phyloP scores from a whole-genome alignment of 495 filamentous ascomycete genomes.

The Penicillium mononematosum region DNA sequence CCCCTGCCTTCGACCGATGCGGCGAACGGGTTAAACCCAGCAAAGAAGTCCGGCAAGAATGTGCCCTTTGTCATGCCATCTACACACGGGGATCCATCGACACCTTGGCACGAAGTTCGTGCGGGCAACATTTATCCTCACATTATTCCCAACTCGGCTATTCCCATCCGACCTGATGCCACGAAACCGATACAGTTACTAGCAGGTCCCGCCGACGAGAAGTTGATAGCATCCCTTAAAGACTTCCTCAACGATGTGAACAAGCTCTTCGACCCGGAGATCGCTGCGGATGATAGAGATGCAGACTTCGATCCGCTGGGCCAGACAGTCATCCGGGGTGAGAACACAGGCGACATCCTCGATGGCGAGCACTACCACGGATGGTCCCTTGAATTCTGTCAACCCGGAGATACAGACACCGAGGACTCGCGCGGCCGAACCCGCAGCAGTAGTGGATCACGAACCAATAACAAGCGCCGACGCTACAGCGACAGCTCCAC shows the following conservation, averaged over 20 bases:
- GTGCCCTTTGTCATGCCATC: constrained; percentile 69
- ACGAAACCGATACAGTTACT: constrained; percentile 73
- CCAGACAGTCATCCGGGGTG: constrained; percentile 60
- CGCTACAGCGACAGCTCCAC: constrained; percentile 51
- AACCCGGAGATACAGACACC: constrained; percentile 61
- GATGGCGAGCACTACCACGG: constrained; percentile 79
- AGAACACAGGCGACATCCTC: constrained; percentile 57
- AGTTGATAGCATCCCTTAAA: constrained; percentile 64
- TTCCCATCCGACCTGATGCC: constrained; percentile 66
- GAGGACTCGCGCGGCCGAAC: constrained; percentile 26
- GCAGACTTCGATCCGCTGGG: constrained; percentile 72
- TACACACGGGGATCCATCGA: constrained; percentile 72
- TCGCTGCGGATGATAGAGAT: constrained; percentile 38
- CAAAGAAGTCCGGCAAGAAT: constrained; percentile 46
- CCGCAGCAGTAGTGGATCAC: constrained; percentile 36
- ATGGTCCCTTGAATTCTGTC: constrained; percentile 78
- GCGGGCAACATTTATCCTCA: constrained; percentile 79
- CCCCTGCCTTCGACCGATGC: constrained; percentile 26
- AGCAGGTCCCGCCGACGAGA: constrained; percentile 68
- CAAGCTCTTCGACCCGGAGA: constrained; percentile 52
- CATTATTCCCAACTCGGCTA: constrained; percentile 71
- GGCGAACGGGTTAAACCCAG: constrained; percentile 19
- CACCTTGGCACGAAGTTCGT: constrained; percentile 80
- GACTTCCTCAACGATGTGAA: constrained; percentile 67
- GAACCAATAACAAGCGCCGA: constrained; percentile 40